A percentile compares a stretch with the other conserved stretches of the same genome.
Evolutionary conservation across 768 basidiomycete genomes (phyloP).

Genomic region (Rhizopogon vesiculosus): DNA sequence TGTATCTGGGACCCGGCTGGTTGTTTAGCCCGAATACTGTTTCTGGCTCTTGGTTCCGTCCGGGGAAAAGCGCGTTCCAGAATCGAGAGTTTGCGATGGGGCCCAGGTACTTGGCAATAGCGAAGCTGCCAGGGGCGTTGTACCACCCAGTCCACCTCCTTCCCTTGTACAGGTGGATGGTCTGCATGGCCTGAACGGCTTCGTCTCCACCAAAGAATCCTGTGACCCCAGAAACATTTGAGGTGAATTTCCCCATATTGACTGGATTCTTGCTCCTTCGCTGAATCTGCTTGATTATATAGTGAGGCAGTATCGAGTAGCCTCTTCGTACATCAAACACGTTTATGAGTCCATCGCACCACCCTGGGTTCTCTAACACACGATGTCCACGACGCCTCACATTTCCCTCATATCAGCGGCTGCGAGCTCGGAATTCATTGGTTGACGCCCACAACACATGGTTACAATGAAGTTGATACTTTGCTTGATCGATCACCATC

Average conservation of each 20-base stretch:
- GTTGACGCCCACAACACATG: too few relatives aligned
- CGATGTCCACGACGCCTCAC: neutral
- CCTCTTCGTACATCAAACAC: neutral
- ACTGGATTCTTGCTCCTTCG: neutral
- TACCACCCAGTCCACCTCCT: constrained; percentile 32
- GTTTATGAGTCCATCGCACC: too few relatives aligned
- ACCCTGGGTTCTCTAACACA: neutral
- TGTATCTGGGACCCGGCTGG: constrained; percentile 55
- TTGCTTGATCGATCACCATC: too few relatives aligned
- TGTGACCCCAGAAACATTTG: constrained; percentile 24
- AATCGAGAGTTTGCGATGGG: constrained; percentile 19
- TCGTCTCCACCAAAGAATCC: constrained; percentile 29
- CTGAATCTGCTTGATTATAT: neutral
- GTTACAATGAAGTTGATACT: too few relatives aligned
- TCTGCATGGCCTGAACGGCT: constrained; percentile 26
- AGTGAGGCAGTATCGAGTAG: too few relatives aligned
- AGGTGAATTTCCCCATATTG: constrained; percentile 1
- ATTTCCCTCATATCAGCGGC: neutral
- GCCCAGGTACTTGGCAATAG: constrained; percentile 29
- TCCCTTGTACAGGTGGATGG: constrained; percentile 26
- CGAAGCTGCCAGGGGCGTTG: constrained; percentile 28
- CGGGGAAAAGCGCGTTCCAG: constrained; percentile 30
- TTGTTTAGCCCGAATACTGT: constrained; percentile 24
- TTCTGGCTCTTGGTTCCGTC: constrained; percentile 20
- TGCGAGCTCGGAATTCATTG: neutral